These are phyloP conservation scores for Thielaviopsis ethacetica DNA, from an alignment of 2,329 filamentous ascomycete species.

Conservation along the genomic window DNA sequence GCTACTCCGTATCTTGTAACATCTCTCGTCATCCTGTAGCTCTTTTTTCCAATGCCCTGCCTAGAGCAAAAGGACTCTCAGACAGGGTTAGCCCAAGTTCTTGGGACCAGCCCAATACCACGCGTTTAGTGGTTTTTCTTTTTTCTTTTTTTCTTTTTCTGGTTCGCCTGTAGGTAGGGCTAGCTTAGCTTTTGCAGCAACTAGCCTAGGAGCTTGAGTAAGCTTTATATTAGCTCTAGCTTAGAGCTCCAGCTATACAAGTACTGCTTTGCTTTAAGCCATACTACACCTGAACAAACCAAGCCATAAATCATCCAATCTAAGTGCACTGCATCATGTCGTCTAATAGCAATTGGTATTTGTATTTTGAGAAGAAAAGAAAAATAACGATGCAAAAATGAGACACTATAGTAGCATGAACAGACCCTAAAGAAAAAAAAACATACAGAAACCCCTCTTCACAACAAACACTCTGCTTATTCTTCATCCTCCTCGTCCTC, in stretches of 20 bases:
- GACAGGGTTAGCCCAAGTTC: not conserved
- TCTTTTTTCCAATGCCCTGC: not conserved
- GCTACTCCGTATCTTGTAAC: no score
- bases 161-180: no score
- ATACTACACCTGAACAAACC: no score
- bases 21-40: no score
- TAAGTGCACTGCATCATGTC: not conserved
- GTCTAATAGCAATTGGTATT: not conserved
- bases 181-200: no score
- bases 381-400: not conserved
- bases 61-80: no score
- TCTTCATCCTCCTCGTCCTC: conserved; percentile 40
- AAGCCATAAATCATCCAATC: no score
- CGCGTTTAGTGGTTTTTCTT: not conserved
- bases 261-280: no score
- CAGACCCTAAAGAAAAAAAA: conserved; percentile 2
- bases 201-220: no score
- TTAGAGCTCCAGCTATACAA: no score
- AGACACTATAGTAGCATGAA: not conserved
- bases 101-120: not conserved
- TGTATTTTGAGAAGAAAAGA: not conserved
- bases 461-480: conserved; percentile 18
- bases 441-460: conserved; percentile 1
- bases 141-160: not conserved
- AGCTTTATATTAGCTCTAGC: no score